Conservation (phyloP, 2,329 filamentous ascomycete genomes). For the Orbilia oligospora region DNA sequence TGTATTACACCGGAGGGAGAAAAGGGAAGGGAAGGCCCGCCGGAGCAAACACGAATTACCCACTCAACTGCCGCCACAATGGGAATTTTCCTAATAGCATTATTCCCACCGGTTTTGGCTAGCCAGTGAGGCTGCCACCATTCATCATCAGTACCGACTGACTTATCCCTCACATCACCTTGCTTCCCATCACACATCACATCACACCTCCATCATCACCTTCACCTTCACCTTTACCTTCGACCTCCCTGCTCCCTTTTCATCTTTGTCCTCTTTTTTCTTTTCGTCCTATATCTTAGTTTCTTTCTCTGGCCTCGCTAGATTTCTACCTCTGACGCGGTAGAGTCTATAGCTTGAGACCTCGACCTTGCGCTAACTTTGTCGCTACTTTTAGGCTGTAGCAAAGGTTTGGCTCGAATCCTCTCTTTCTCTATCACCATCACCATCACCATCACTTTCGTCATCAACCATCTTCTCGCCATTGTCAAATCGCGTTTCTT, state of each 20-base stretch:
- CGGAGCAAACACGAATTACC: slow-evolving; percentile 4
- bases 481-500: slow-evolving; percentile 45
- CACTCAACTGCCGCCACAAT: slow-evolving; percentile 26
- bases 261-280: slow-evolving; percentile 21
- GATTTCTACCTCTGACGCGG: slow-evolving; percentile 39
- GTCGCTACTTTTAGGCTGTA: slow-evolving; percentile 40
- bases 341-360: slow-evolving; percentile 50
- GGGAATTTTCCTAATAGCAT: slow-evolving; percentile 14
- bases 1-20: too few relatives aligned
- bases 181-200: slow-evolving; percentile 32
- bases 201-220: slow-evolving; percentile 22
- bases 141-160: slow-evolving; percentile 9
- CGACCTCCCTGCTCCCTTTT: slow-evolving; percentile 30
- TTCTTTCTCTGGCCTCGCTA: slow-evolving; percentile 39
- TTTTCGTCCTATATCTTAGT: not conserved
- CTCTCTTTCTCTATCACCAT: slow-evolving; percentile 21
- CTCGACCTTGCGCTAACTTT: slow-evolving; percentile 40
- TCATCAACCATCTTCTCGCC: slow-evolving; percentile 23
- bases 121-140: slow-evolving; percentile 20
- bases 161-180: slow-evolving; percentile 29
- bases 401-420: slow-evolving; percentile 48
- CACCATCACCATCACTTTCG: slow-evolving; percentile 4
- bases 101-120: slow-evolving; percentile 23
- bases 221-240: slow-evolving; percentile 13
- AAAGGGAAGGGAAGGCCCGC: slow-evolving; percentile 30